Conservation (phyloP, 352 stramenopile species). For the Globisporangium spinosum region DNA sequence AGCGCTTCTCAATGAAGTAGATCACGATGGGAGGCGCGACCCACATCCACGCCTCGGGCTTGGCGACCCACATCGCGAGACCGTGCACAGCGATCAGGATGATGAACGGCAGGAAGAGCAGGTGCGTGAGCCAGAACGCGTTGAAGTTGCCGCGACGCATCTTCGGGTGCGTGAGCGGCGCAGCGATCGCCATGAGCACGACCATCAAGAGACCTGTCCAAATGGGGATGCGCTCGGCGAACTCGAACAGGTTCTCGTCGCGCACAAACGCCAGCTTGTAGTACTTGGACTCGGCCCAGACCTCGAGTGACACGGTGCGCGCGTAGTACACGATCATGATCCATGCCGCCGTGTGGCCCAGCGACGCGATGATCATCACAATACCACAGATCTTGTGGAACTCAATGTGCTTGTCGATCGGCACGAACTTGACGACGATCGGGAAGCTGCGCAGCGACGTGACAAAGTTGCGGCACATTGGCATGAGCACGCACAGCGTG, state of each 20-base stretch:
- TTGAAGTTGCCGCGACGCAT: slow-evolving; percentile 62
- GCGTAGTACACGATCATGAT: slow-evolving; percentile 55
- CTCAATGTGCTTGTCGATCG: slow-evolving; percentile 61
- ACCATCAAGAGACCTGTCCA: slow-evolving; percentile 66
- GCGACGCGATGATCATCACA: slow-evolving; percentile 56
- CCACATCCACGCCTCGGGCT: slow-evolving; percentile 52
- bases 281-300: slow-evolving; percentile 47
- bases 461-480: slow-evolving; percentile 73
- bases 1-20: slow-evolving; percentile 62
- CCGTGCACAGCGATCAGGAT: slow-evolving; percentile 57
- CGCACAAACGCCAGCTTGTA: slow-evolving; percentile 48
- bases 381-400: slow-evolving; percentile 77
- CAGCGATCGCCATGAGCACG: slow-evolving; percentile 41
- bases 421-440: slow-evolving; percentile 49
- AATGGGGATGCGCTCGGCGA: slow-evolving; percentile 47
- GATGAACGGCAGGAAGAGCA: slow-evolving; percentile 68
- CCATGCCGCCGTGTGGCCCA: slow-evolving; percentile 53
- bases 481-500: slow-evolving; percentile 67
- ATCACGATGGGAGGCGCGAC: slow-evolving; percentile 49
- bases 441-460: slow-evolving; percentile 39
- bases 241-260: slow-evolving; percentile 39
- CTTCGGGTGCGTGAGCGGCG: slow-evolving; percentile 41
- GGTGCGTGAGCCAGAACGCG: slow-evolving; percentile 62
- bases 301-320: slow-evolving; percentile 26
- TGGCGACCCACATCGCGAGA: slow-evolving; percentile 57